Evolutionary conservation across 1,139 yeast genomes (phyloP), one percentile per base, ranked within the genome.

Genomic region (Sugiyamaella pinicola): DNA sequence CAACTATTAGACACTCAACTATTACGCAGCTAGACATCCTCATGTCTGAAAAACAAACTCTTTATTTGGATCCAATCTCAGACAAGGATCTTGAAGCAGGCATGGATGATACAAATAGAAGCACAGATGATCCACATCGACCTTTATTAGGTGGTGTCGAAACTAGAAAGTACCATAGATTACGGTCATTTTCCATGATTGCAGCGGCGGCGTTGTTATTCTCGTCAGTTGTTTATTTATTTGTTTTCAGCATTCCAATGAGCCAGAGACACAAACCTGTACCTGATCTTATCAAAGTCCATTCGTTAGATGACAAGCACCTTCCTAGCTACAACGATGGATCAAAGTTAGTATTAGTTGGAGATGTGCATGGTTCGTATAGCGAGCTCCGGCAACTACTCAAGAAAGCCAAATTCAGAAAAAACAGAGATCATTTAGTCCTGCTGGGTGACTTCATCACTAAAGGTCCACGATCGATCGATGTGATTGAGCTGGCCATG

Each of bases 351-450:
- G 75, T 91, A 13, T 66, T 90, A 53, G 76, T 91, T 31, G 98
- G 98, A 3, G 98, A 91, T 68, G 81, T 91, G 22, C 98, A 91
- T 69, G 98, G 97, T 1, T 84, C 85, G 62, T 81, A 76, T 59
- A 70, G 72, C 3, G 80, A 82, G 62, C 73, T 90, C 54, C 65
- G 68, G 54, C 70, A 74, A 47, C 72, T 91, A 46, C 69, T 90
- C 54, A 62, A 70, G 15, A 64, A 70, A 58, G 64, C 65, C 33
- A 67, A 78, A 5, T 86, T 74, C 64, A 69, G 79, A 59, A 58
- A 65, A 1, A 62, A 70, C 13, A 63, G 63, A 4, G 96, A 87
- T 64, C 80, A 81, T 52, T 72, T 88, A n/a, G 68, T 88, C 3
- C 73, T 90, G 34, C 69, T 90, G 26, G 98, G 98, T 2, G 98